Evolutionary conservation across 2,329 filamentous ascomycete genomes (phyloP).

Genomic region (Aspergillus udagawae): DNA sequence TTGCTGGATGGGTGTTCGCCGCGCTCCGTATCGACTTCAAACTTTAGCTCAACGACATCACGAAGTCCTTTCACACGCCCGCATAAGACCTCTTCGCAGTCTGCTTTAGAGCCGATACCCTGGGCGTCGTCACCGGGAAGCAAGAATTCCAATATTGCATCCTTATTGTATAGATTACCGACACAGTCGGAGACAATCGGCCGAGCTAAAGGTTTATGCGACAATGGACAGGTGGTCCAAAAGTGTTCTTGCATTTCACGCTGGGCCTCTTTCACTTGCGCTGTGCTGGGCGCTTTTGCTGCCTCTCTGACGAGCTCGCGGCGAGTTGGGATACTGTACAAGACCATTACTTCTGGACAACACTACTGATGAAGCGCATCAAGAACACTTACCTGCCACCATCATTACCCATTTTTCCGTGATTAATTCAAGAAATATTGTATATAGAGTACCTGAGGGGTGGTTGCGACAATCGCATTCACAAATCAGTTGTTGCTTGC

Average conservation of each 20-base stretch:
- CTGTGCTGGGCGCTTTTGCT: constrained; percentile 73
- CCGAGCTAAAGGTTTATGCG: constrained; percentile 66
- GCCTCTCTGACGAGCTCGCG: constrained; percentile 95
- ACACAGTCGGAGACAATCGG: constrained; percentile 79
- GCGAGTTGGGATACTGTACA: constrained; percentile 75
- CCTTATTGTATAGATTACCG: constrained; percentile 91
- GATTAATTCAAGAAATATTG: background rate
- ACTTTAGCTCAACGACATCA: constrained; percentile 83
- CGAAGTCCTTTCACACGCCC: constrained; percentile 71
- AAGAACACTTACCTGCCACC: constrained; percentile 62
- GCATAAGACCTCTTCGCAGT: constrained; percentile 59
- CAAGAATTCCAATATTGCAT: constrained; percentile 71
- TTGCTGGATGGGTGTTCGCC: constrained; percentile 38
- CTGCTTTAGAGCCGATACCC: constrained; percentile 50
- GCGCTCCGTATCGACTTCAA: constrained; percentile 52
- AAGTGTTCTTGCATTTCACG: constrained; percentile 80
- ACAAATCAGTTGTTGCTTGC: constrained; percentile 10
- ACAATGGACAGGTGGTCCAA: constrained; percentile 87
- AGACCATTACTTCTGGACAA: background rate
- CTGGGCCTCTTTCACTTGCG: constrained; percentile 83
- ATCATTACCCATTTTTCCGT: constrained; percentile 81
- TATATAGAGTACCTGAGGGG: background rate
- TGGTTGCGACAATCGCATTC: background rate
- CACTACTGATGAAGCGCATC: too few relatives aligned
- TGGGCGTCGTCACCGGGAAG: constrained; percentile 54